Evolutionary conservation across 495 filamentous ascomycete genomes (phyloP).

Genomic region (Pseudomonodictys pantanalensis): DNA sequence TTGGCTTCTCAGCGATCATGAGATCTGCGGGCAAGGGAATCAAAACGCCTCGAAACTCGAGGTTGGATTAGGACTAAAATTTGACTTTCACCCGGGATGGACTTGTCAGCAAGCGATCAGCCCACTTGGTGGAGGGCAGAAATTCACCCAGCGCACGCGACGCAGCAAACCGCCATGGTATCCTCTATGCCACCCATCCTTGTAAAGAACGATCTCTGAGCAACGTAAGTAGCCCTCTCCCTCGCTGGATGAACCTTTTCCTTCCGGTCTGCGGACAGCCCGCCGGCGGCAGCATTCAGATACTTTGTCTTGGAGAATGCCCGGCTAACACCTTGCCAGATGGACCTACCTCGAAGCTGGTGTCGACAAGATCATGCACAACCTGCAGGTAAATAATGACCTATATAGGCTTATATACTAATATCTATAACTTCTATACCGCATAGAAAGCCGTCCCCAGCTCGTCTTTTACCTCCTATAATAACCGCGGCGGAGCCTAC

Average conservation of each 20-base stretch:
- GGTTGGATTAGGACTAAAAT: too few relatives aligned
- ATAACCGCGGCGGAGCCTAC: constrained; percentile 60
- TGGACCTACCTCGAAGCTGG: constrained; percentile 87
- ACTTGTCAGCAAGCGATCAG: too few relatives aligned
- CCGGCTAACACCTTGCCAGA: constrained; percentile 44
- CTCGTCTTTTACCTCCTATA: constrained; percentile 6
- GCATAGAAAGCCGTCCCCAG: constrained; percentile 79
- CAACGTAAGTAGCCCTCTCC: constrained; percentile 64
- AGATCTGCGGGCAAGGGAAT: too few relatives aligned
- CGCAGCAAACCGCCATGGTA: constrained; percentile 19
- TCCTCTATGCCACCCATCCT: constrained; percentile 46
- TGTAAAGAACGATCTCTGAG: constrained; percentile 76
- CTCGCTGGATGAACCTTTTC: too few relatives aligned
- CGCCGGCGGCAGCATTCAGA: too few relatives aligned
- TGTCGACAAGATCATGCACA: constrained; percentile 87
- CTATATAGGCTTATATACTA: constrained; percentile 97
- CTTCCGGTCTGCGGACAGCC: too few relatives aligned
- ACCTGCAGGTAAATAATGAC: constrained; percentile 89
- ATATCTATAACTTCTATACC: constrained; percentile 98
- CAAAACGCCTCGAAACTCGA: too few relatives aligned
- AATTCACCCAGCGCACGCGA: constrained; percentile 29
- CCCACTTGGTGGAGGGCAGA: too few relatives aligned
- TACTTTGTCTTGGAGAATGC: not conserved
- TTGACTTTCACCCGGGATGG: too few relatives aligned
- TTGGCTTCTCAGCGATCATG: too few relatives aligned